These are phyloP conservation scores for Oleoguttula mirabilis DNA, from an alignment of 495 filamentous ascomycete species.

Conservation along the genomic window DNA sequence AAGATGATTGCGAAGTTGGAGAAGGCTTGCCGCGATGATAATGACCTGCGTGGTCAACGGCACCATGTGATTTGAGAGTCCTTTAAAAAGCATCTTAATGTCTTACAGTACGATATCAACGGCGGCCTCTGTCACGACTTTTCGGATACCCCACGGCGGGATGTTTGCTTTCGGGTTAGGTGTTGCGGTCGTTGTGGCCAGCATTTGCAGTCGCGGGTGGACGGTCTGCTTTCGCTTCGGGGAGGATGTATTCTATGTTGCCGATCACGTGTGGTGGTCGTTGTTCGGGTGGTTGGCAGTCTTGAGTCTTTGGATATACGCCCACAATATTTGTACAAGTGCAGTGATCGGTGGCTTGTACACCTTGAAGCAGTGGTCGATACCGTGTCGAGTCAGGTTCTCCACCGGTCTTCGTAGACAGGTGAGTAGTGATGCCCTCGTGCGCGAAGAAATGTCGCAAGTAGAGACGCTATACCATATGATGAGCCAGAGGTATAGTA, in stretches of 20 bases:
- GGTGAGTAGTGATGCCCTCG: too few relatives aligned
- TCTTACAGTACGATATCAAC: background rate
- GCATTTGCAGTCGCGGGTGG: background rate
- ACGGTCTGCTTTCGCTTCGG: background rate
- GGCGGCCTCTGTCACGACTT: background rate
- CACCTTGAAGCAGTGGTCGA: too few relatives aligned
- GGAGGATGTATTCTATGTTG: background rate
- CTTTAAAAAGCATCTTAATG: background rate
- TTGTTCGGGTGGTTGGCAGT: slow-evolving; percentile 1
- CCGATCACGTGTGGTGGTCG: slow-evolving; percentile 1
- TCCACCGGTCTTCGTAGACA: too few relatives aligned
- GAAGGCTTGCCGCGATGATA: too few relatives aligned
- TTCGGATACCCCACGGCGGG: background rate
- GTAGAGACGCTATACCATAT: too few relatives aligned
- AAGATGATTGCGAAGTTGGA: slow-evolving; percentile 11
- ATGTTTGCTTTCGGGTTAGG: background rate
- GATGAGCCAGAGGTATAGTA: too few relatives aligned
- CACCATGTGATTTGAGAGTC: too few relatives aligned
- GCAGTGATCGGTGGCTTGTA: too few relatives aligned
- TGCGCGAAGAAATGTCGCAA: too few relatives aligned
- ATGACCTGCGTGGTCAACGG: too few relatives aligned
- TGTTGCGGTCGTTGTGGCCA: background rate
- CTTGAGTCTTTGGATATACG: slow-evolving; percentile 1
- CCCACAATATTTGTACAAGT: too few relatives aligned
- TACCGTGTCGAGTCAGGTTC: too few relatives aligned